Percentiles rank a stretch among this genome's conserved stretches.
Evolutionary conservation across 2,329 filamentous ascomycete genomes (phyloP).

Genomic region (Passalora sequoiae): DNA sequence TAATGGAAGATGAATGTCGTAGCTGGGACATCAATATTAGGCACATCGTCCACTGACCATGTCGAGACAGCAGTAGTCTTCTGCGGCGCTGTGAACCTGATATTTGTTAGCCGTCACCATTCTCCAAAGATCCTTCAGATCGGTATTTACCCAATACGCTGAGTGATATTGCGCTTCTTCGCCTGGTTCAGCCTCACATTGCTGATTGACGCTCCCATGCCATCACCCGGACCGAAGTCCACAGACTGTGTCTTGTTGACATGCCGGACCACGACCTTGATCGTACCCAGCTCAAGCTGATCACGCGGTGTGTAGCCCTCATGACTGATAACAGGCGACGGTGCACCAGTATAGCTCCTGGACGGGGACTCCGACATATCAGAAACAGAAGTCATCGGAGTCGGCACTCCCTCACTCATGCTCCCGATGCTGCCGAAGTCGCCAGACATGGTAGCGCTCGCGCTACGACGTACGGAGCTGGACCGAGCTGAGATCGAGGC

Average conservation of each 20-base stretch:
- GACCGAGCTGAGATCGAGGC: not conserved
- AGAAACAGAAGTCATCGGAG: not conserved
- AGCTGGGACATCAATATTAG: not conserved
- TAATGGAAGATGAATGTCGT: not conserved
- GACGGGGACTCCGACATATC: not conserved
- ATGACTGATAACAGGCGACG: not conserved
- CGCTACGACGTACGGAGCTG: not conserved
- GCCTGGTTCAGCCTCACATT: not conserved
- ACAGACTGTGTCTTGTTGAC: constrained; percentile 11
- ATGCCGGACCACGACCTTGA: constrained; percentile 12
- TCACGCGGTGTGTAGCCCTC: not conserved
- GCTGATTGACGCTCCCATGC: not conserved
- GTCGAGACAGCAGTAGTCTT: not conserved
- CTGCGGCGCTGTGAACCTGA: not conserved
- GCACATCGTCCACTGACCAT: not conserved
- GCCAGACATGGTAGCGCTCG: constrained; percentile 1
- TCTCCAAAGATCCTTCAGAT: too few relatives aligned
- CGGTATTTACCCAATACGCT: not conserved
- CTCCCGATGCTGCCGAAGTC: not conserved
- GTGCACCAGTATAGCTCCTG: not conserved
- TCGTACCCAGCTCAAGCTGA: constrained; percentile 11
- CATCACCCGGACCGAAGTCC: not conserved
- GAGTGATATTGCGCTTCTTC: not conserved
- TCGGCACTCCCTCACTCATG: not conserved
- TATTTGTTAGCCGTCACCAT: not conserved